A percentile compares a stretch with the other conserved stretches of the same genome.
These are phyloP conservation scores for Carex arenaria DNA, from an alignment of 202 grass and related monocot species.

Conservation along the genomic window DNA sequence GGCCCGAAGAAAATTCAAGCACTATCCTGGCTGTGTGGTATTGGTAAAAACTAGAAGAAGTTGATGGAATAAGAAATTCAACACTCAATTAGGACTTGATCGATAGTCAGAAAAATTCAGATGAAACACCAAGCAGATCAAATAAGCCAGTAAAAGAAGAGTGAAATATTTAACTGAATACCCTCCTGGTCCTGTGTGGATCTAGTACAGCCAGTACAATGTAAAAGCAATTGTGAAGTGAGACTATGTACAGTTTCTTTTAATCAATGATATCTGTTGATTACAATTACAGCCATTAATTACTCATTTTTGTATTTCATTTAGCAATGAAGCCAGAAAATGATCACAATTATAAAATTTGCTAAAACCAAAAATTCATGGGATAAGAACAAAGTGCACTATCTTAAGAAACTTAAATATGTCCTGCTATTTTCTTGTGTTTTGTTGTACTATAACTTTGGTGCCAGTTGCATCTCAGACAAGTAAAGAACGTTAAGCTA, in stretches of 20 bases:
- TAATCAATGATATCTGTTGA: background rate
- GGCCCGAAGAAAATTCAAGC: background rate
- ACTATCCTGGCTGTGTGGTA: background rate
- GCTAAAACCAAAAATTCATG: background rate
- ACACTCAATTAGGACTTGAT: background rate
- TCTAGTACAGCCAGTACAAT: background rate
- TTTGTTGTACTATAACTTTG: background rate
- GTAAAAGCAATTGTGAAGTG: background rate
- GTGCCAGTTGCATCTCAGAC: background rate
- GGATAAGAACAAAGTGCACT: background rate
- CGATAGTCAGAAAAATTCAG: background rate
- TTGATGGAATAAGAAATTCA: background rate
- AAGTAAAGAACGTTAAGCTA: background rate
- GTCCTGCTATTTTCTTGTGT: background rate
- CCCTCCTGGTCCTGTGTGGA: background rate
- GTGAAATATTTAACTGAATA: background rate
- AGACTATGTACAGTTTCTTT: background rate
- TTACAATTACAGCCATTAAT: background rate
- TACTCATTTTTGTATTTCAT: background rate
- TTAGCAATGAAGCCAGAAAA: background rate
- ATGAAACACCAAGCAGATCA: background rate
- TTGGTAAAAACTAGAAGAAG: background rate
- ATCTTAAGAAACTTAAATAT: background rate
- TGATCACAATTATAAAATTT: background rate
- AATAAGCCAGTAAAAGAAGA: background rate